Evolutionary conservation across 1,284 basidiomycete genomes (phyloP).

Genomic region (Polyporus tsugae): DNA sequence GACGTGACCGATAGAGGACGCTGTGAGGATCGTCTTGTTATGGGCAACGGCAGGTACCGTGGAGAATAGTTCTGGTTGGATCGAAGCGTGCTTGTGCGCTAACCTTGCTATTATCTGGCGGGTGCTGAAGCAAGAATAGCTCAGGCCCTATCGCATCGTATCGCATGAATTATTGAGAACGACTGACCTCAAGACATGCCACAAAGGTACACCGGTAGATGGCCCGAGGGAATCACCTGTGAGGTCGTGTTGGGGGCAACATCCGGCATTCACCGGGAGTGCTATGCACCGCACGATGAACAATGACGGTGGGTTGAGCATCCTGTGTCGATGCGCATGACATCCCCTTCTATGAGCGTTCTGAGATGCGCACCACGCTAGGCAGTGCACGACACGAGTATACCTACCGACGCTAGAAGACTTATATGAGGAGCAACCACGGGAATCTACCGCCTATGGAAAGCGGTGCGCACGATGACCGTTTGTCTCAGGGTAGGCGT

Average conservation of each 20-base stretch:
- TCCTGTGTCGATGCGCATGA: not conserved
- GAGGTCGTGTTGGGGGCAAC: not conserved
- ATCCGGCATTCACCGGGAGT: not conserved
- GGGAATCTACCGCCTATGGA: not conserved
- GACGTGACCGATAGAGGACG: not conserved
- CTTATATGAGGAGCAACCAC: not conserved
- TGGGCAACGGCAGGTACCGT: not conserved
- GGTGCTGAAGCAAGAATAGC: conserved; percentile 5
- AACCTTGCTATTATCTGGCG: not conserved
- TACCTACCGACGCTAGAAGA: not conserved
- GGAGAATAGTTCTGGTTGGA: not conserved
- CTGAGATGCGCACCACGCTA: not conserved
- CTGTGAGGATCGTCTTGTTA: not conserved
- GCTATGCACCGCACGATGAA: not conserved
- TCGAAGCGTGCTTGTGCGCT: not conserved
- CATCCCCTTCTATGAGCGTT: not conserved
- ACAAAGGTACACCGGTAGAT: not conserved
- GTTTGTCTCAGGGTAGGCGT: not conserved
- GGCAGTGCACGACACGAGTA: not conserved
- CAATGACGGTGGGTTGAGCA: not conserved
- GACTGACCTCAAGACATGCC: not conserved
- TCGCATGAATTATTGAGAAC: not conserved
- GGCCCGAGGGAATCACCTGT: not conserved
- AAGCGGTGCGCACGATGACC: not conserved
- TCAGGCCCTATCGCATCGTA: conserved; percentile 2